Evolutionary conservation across 2,329 filamentous ascomycete species (phyloP), one percentile per base, ranked within the genome.

Genomic region (Colletotrichum lini): DNA sequence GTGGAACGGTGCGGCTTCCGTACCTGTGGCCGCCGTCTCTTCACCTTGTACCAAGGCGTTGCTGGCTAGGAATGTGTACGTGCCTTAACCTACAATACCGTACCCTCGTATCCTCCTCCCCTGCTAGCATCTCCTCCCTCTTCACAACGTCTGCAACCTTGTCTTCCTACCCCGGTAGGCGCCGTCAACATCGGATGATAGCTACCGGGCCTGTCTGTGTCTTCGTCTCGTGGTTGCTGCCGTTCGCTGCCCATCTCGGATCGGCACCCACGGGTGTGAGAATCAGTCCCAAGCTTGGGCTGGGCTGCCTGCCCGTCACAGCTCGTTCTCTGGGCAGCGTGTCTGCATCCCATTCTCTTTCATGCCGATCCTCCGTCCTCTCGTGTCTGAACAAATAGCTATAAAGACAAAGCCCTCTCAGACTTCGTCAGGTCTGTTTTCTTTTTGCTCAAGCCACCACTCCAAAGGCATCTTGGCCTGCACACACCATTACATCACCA

Each of bases 381-480:
- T 56, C n/a, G 16, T 35, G 52, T 30, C 26, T 38, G 12, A 45
- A 44, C 44, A n/a, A 49, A 62, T 74, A 64, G 54, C 26, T 68
- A 72, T 67, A 62, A 66, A 66, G 57, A 58, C 61, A 57, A 61
- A 40, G 23, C 52, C 61, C 38, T 38, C 54, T 54, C 45, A 38
- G 26, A 16, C 42, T 57, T n/a, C 52, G 9, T 63, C 21, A 42
- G 23, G 49, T 35, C 50, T 63, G 45, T 59, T 42, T 18, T 44
- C 18, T 57, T 52, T 16, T 47, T 38, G 38, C 44, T 23, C 35
- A 58, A 58, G n/a, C 40, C 58, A 71, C 53, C 65, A 67, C 53
- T 45, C 30, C 44, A 59, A 63, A 68, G 68, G 53, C 67, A 75
- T 74, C 76, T 82, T 82, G 79, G 74, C 71, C 59, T 72, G 35